Evolutionary conservation across 2,329 filamentous ascomycete genomes (phyloP).

Genomic region (Thielaviopsis populi): DNA sequence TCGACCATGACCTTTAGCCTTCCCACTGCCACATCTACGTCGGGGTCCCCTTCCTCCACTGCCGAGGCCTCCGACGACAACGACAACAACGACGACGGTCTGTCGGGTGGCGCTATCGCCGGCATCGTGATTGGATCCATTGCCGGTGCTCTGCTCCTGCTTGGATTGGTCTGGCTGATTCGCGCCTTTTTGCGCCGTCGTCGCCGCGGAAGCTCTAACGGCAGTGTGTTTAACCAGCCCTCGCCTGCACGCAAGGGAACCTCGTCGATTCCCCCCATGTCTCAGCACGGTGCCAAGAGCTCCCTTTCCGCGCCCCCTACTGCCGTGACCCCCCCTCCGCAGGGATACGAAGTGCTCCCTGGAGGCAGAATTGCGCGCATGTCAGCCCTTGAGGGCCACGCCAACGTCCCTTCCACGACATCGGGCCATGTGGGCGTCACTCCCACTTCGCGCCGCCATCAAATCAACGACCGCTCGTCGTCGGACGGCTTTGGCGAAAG

Average conservation of each 20-base stretch:
- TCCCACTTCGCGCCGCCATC: constrained; percentile 22
- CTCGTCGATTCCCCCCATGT: constrained; percentile 27
- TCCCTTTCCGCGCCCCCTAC: constrained; percentile 15
- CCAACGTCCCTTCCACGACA: constrained; percentile 38
- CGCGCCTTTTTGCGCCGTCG: constrained; percentile 36
- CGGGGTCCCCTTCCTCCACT: constrained; percentile 26
- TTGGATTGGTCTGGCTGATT: constrained; percentile 54
- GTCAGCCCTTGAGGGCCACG: constrained; percentile 75
- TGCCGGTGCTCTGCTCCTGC: constrained; percentile 53
- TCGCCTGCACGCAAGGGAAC: constrained; percentile 48
- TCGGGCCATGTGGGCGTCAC: constrained; percentile 12
- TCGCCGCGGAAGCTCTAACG: constrained; percentile 45
- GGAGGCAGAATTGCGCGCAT: constrained; percentile 87
- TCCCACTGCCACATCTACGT: constrained; percentile 33
- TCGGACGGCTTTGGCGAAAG: constrained; percentile 60
- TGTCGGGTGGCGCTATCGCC: constrained; percentile 80
- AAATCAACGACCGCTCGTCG: constrained; percentile 44
- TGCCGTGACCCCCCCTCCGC: constrained; percentile 21
- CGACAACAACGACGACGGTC: constrained; percentile 19
- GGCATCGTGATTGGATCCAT: constrained; percentile 77
- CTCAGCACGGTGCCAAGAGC: constrained; percentile 18
- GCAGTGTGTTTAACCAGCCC: constrained; percentile 76
- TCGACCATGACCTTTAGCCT: constrained; percentile 48
- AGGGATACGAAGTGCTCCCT: constrained; percentile 60
- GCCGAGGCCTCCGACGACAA: constrained; percentile 21